A percentile compares a stretch with the other conserved stretches of the same genome.
Evolutionary conservation across 1,139 yeast genomes (phyloP).

Genomic region (Meyerozyma smithsonii): DNA sequence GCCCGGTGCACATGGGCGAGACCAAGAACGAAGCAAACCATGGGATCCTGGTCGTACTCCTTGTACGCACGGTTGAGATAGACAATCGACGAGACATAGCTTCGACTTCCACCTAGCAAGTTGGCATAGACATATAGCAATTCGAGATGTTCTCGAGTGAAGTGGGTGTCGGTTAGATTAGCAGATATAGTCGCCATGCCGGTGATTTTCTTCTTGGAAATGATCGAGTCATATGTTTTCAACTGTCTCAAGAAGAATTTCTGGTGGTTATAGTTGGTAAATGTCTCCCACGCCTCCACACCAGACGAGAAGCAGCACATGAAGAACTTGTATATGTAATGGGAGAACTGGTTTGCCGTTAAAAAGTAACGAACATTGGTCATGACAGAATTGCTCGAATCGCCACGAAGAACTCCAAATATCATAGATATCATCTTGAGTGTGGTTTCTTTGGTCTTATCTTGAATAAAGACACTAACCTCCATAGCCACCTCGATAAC

Average conservation of each 20-base stretch:
- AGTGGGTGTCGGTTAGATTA: conserved; percentile 33
- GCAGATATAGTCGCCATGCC: conserved; percentile 76
- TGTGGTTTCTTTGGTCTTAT: conserved; percentile 48
- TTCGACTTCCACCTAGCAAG: conserved; percentile 74
- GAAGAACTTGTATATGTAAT: conserved; percentile 63
- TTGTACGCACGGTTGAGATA: conserved; percentile 61
- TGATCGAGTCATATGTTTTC: conserved; percentile 77
- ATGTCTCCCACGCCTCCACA: conserved; percentile 48
- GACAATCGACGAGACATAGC: conserved; percentile 74
- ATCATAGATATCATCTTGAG: conserved; percentile 64
- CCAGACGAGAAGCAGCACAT: conserved; percentile 67
- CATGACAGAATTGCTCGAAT: conserved; percentile 41
- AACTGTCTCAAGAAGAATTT: conserved; percentile 85
- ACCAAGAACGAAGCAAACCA: conserved; percentile 70
- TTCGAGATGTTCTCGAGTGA: conserved; percentile 58
- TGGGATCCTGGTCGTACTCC: conserved; percentile 68
- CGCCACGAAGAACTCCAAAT: conserved; percentile 54
- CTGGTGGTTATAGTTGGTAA: conserved; percentile 78
- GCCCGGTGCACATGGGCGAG: conserved; percentile 86
- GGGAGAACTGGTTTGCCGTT: conserved; percentile 69
- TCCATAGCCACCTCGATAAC: conserved; percentile 70
- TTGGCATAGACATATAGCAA: conserved; percentile 75
- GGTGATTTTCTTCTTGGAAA: conserved; percentile 45
- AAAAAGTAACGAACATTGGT: conserved; percentile 59
- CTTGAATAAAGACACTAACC: conserved; percentile 71